These are phyloP conservation scores for Didymella segeticola DNA, from an alignment of 2,329 filamentous ascomycete genomes.

Conservation along the genomic window DNA sequence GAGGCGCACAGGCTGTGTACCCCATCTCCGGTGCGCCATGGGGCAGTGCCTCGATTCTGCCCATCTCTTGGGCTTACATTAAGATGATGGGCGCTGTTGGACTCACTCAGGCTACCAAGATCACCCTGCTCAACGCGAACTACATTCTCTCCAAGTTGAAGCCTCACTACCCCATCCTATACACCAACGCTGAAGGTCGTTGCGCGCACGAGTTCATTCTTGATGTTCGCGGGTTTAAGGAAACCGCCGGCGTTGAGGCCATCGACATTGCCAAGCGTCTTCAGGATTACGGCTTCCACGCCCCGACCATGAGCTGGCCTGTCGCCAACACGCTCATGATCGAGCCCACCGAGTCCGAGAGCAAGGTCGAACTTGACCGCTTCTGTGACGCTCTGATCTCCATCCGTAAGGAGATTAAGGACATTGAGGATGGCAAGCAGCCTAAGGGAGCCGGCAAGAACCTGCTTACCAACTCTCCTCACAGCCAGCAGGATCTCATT, in stretches of 20 bases:
- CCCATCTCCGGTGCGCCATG: conserved; percentile 83
- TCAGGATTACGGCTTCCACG: conserved; percentile 97
- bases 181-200: conserved; percentile 85
- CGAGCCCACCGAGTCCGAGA: conserved; percentile 93
- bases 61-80: conserved; percentile 95
- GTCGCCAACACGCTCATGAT: conserved; percentile 97
- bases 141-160: conserved; percentile 90
- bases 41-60: conserved; percentile 89
- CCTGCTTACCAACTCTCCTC: conserved; percentile 87
- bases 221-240: conserved; percentile 83
- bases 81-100: conserved; percentile 88
- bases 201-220: conserved; percentile 98
- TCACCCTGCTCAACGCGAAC: conserved; percentile 95
- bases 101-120: conserved; percentile 86
- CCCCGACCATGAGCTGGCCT: conserved; percentile 96
- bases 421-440: conserved; percentile 79
- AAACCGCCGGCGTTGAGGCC: conserved; percentile 82
- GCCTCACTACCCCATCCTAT: conserved; percentile 88
- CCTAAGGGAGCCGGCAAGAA: conserved; percentile 71
- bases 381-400: conserved; percentile 89
- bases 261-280: conserved; percentile 96
- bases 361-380: conserved; percentile 88
- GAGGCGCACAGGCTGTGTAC: conserved; percentile 65
- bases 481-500: conserved; percentile 82
- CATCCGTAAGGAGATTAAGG: conserved; percentile 84